These are phyloP conservation scores for Hanseniaspora guilliermondii DNA, from an alignment of 805 yeast genomes.

Conservation along the genomic window DNA sequence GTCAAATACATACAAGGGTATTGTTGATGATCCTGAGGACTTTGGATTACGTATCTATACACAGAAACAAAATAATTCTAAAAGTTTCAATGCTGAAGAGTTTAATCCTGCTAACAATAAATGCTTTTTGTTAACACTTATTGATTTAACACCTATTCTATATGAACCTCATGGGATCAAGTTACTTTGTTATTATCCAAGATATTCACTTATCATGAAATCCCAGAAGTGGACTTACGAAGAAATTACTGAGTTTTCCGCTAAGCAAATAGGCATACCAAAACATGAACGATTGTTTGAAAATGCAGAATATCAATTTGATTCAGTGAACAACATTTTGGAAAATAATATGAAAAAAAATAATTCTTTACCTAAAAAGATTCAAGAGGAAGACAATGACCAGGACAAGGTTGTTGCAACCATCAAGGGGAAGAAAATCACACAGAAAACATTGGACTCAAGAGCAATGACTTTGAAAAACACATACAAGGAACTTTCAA, in stretches of 20 bases:
- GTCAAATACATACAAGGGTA: background rate
- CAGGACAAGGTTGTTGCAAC: slow-evolving; percentile 6
- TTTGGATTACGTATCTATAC: background rate
- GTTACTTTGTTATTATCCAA: background rate
- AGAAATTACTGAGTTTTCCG: background rate
- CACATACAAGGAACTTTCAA: slow-evolving; percentile 1
- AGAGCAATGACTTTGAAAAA: slow-evolving; percentile 3
- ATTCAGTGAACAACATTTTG: too few relatives aligned
- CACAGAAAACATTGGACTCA: background rate
- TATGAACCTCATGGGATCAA: background rate
- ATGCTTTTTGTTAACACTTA: background rate
- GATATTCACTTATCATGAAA: background rate
- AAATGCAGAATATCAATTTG: background rate
- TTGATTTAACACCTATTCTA: background rate
- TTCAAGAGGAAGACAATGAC: background rate
- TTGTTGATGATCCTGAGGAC: background rate
- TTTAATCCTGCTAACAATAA: background rate
- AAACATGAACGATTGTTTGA: background rate
- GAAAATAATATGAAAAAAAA: background rate
- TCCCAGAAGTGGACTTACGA: background rate
- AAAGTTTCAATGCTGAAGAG: background rate
- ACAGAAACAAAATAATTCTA: background rate
- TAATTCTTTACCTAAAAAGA: background rate
- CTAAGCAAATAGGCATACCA: background rate
- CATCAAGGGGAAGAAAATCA: background rate